phyloP scores from a whole-genome alignment of 129 eudicot genomes.

The Erigeron canadensis region DNA sequence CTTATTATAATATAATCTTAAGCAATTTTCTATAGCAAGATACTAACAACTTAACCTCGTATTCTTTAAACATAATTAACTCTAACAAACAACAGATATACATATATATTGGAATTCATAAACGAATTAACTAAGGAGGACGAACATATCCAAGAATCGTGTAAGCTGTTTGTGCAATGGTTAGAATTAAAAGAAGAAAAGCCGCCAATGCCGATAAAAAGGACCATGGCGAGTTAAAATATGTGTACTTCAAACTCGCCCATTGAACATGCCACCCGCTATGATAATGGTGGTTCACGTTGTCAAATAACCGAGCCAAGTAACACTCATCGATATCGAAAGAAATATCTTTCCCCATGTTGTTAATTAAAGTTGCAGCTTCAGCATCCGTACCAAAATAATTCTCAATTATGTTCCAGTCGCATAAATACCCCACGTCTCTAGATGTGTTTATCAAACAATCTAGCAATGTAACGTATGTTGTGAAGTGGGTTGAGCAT shows the following conservation, averaged over 20 bases:
- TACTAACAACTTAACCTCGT: not conserved
- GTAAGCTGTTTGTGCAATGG: constrained; percentile 61
- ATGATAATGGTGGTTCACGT: constrained; percentile 55
- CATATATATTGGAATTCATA: not conserved
- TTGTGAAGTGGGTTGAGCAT: constrained; percentile 63
- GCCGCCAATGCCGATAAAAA: constrained; percentile 79
- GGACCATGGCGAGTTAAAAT: constrained; percentile 83
- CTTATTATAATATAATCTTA: too few species aligned
- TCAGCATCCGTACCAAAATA: constrained; percentile 77
- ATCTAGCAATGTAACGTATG: constrained; percentile 70
- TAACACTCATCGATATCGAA: constrained; percentile 63
- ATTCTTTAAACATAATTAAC: not conserved
- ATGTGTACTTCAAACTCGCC: constrained; percentile 77
- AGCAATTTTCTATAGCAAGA: not conserved
- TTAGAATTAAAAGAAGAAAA: constrained; percentile 50
- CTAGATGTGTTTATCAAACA: constrained; percentile 61
- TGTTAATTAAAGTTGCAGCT: constrained; percentile 60
- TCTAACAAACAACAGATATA: not conserved
- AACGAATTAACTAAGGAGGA: constrained; percentile 19
- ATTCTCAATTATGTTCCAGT: constrained; percentile 66
- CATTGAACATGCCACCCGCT: constrained; percentile 65
- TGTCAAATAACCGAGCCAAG: constrained; percentile 52
- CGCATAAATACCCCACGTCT: constrained; percentile 65
- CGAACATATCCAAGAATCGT: constrained; percentile 48
- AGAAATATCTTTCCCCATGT: constrained; percentile 70